These are phyloP conservation scores for Xylaria multiplex DNA, from an alignment of 2,329 filamentous ascomycete genomes.

Conservation along the genomic window DNA sequence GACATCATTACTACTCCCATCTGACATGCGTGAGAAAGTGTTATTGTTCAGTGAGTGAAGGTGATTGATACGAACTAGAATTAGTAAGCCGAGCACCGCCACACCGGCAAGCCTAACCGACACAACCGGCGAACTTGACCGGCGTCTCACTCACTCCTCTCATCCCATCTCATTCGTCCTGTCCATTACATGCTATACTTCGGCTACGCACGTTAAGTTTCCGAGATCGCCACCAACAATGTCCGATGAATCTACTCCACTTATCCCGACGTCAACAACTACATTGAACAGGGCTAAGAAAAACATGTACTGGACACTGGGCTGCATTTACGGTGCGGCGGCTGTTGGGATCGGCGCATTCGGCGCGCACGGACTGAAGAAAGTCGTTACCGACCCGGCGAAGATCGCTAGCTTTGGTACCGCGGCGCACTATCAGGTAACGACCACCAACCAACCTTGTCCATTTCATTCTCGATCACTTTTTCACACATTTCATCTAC, in stretches of 20 bases:
- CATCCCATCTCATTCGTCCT: not conserved
- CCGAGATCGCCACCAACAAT: slow-evolving; percentile 13
- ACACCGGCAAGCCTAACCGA: not conserved
- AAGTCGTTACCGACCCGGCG: slow-evolving; percentile 66
- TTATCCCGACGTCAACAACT: slow-evolving; percentile 36
- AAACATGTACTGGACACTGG: slow-evolving; percentile 66
- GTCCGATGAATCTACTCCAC: slow-evolving; percentile 36
- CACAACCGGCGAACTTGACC: not conserved
- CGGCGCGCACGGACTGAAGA: slow-evolving; percentile 74
- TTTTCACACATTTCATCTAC: too few species aligned
- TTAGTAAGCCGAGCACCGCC: slow-evolving; percentile 8
- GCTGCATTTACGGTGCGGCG: slow-evolving; percentile 69
- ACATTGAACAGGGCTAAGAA: slow-evolving; percentile 22
- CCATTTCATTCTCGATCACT: not conserved
- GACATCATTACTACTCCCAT: too few species aligned
- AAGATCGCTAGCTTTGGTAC: slow-evolving; percentile 70
- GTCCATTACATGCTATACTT: not conserved
- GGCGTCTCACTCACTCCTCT: not conserved
- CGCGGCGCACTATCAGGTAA: slow-evolving; percentile 74
- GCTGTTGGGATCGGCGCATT: slow-evolving; percentile 72
- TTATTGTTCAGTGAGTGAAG: too few species aligned
- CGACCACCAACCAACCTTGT: not conserved
- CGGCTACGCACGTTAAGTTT: not conserved
- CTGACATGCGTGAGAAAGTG: too few species aligned
- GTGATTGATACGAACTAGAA: not conserved